Evolutionary conservation across 345 rosid genomes (phyloP).

Genomic region (Laguncularia racemosa): DNA sequence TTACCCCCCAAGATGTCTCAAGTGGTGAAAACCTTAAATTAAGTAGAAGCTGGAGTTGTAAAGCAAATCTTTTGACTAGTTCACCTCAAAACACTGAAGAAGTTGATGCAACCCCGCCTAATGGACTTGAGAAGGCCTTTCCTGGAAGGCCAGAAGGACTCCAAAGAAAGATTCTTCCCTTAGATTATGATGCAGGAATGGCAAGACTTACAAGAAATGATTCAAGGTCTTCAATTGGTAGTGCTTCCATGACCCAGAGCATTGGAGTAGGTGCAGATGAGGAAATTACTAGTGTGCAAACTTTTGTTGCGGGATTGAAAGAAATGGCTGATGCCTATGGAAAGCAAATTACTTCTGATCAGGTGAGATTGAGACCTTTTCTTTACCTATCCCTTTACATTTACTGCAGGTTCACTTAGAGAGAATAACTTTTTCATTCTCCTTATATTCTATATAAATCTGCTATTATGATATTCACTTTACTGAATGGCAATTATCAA

Average conservation of each 20-base stretch:
- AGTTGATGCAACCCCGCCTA: constrained; percentile 55
- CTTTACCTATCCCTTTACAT: too few species aligned
- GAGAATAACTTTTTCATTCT: too few species aligned
- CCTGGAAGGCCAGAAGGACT: constrained; percentile 61
- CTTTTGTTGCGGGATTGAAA: constrained; percentile 78
- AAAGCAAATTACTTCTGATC: constrained; percentile 32
- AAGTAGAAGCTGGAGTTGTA: constrained; percentile 50
- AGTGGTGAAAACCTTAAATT: constrained; percentile 42
- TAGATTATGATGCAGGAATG: constrained; percentile 25
- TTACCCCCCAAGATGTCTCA: constrained; percentile 20
- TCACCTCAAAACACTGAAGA: constrained; percentile 26
- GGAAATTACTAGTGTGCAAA: constrained; percentile 64
- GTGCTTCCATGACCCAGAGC: constrained; percentile 49
- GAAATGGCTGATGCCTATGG: constrained; percentile 58
- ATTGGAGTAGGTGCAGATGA: constrained; percentile 47
- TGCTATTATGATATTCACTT: too few species aligned
- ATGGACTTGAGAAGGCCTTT: constrained; percentile 44
- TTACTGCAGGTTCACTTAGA: too few species aligned
- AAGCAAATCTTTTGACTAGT: constrained; percentile 38
- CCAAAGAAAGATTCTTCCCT: constrained; percentile 29
- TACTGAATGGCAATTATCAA: too few species aligned
- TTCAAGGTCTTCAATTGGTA: constrained; percentile 70
- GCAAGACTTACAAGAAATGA: constrained; percentile 49
- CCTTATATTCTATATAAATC: too few species aligned
- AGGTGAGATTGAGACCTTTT: constrained; percentile 35